These are phyloP conservation scores for Tetrapisispora pingtungensis DNA, from an alignment of 805 yeast species.

Conservation along the genomic window DNA sequence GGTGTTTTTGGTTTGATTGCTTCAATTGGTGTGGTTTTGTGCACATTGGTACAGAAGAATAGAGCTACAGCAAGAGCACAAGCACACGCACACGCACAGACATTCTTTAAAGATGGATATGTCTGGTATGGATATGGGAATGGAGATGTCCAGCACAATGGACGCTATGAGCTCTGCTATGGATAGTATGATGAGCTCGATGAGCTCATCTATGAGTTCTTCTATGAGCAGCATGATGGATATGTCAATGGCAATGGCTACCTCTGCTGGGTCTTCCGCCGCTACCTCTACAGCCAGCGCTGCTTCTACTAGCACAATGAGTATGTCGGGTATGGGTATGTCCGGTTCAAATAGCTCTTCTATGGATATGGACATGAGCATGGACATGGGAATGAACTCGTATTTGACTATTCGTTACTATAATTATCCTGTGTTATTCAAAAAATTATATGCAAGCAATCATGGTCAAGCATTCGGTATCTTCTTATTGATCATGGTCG, in stretches of 20 bases:
- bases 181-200: constrained; percentile 3
- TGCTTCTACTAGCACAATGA: not conserved
- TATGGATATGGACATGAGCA: constrained; percentile 2
- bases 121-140: not conserved
- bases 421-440: constrained; percentile 55
- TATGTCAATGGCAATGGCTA: constrained; percentile 1
- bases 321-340: not conserved
- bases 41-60: too few relatives aligned
- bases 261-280: not conserved
- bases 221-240: constrained; percentile 6
- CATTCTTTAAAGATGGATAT: not conserved
- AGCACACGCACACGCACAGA: too few relatives aligned
- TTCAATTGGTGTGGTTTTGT: too few relatives aligned
- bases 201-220: constrained; percentile 3
- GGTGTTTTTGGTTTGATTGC: too few relatives aligned
- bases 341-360: not conserved
- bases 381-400: constrained; percentile 40
- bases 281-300: not conserved
- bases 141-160: constrained; percentile 1
- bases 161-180: constrained; percentile 2
- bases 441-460: constrained; percentile 39
- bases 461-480: constrained; percentile 67
- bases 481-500: constrained; percentile 48
- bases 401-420: constrained; percentile 42
- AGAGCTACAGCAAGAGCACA: too few relatives aligned